phyloP scores from a whole-genome alignment of 1,139 yeast genomes.

The Saccharomycopsis hybrid region DNA sequence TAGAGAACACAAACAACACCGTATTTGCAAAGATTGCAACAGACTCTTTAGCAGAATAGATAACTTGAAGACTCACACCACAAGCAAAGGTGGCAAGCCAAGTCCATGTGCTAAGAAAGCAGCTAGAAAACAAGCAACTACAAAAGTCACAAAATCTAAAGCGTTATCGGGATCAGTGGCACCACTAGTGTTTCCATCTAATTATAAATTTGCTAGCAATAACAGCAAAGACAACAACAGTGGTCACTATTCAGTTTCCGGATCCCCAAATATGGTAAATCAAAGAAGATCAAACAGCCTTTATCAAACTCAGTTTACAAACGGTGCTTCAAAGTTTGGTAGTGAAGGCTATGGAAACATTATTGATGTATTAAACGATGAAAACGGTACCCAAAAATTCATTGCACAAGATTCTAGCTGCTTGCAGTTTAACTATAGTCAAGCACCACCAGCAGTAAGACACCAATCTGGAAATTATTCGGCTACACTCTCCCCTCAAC shows the following conservation, averaged over 20 bases:
- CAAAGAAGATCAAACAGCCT: neutral
- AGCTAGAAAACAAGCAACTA: neutral
- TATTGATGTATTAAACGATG: too few relatives aligned
- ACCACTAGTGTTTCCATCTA: neutral
- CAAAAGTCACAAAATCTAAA: neutral
- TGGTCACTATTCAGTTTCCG: neutral
- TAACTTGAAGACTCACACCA: constrained; percentile 47
- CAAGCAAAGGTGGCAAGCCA: constrained; percentile 9
- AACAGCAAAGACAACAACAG: neutral
- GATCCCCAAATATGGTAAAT: neutral
- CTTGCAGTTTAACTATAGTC: too few relatives aligned
- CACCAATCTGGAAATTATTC: too few relatives aligned
- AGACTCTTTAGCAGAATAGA: constrained; percentile 80
- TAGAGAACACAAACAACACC: constrained; percentile 17
- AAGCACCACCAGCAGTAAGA: too few relatives aligned
- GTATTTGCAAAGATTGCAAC: constrained; percentile 70
- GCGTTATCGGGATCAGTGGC: neutral
- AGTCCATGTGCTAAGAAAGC: constrained; percentile 17
- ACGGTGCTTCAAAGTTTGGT: too few relatives aligned
- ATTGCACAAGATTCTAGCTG: too few relatives aligned
- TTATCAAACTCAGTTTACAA: neutral
- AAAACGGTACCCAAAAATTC: too few relatives aligned
- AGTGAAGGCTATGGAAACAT: too few relatives aligned
- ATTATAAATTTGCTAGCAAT: neutral
- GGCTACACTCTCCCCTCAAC: too few relatives aligned